phyloP scores from a whole-genome alignment of 305 asterid species.

The Fraxinus ornus region DNA sequence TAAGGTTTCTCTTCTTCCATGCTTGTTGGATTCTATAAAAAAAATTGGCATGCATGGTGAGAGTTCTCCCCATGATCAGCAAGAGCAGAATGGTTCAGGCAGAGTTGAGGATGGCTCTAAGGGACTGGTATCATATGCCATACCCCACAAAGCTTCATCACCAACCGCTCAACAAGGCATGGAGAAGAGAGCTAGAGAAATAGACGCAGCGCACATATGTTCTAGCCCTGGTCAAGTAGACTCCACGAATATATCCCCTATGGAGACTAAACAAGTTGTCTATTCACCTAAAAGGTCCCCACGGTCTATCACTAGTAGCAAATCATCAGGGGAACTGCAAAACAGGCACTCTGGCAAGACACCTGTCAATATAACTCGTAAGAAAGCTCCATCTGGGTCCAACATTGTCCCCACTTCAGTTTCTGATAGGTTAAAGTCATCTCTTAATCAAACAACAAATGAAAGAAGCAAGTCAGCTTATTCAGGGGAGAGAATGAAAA shows the following conservation, averaged over 20 bases:
- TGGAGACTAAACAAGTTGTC: conserved; percentile 41
- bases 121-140: conserved; percentile 40
- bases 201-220: conserved; percentile 27
- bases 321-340: conserved; percentile 38
- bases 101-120: conserved; percentile 36
- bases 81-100: conserved; percentile 34
- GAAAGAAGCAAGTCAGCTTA: conserved; percentile 54
- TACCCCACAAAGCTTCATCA: conserved; percentile 28
- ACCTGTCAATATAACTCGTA: conserved; percentile 37
- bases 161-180: conserved; percentile 43
- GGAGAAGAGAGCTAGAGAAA: conserved; percentile 46
- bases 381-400: conserved; percentile 42
- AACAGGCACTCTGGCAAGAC: conserved; percentile 43
- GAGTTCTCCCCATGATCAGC: conserved; percentile 30
- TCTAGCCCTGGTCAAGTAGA: conserved; percentile 40
- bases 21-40: conserved; percentile 35
- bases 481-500: conserved; percentile 52
- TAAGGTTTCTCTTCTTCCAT: conserved; percentile 37
- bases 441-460: conserved; percentile 42
- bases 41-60: conserved; percentile 35
- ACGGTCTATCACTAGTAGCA: conserved; percentile 33
- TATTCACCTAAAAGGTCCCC: conserved; percentile 58
- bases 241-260: conserved; percentile 34
- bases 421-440: conserved; percentile 35
- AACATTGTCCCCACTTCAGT: conserved; percentile 31